Evolutionary conservation across 345 rosid genomes (phyloP).

Genomic region (Crucihimalaya himalaica): DNA sequence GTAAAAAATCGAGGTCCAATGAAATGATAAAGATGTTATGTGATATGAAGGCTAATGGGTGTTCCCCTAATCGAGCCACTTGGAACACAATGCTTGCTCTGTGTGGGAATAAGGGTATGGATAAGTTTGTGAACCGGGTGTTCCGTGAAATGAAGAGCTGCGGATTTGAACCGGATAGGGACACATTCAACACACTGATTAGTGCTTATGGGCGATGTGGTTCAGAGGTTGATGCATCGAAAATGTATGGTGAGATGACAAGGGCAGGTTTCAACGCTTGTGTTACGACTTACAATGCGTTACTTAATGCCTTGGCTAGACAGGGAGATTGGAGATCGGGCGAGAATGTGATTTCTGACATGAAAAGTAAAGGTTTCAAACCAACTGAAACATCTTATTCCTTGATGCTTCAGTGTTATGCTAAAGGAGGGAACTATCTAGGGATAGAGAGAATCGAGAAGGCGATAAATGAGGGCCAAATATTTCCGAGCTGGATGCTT

Average conservation of each 20-base stretch:
- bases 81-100: constrained; percentile 92
- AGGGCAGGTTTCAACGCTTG: constrained; percentile 79
- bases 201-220: constrained; percentile 84
- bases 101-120: constrained; percentile 75
- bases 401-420: constrained; percentile 68
- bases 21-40: constrained; percentile 73
- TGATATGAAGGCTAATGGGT: constrained; percentile 82
- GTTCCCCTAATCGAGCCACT: constrained; percentile 79
- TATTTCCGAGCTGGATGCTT: constrained; percentile 93
- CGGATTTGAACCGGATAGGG: constrained; percentile 87
- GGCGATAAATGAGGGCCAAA: constrained; percentile 59
- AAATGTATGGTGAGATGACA: constrained; percentile 73
- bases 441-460: constrained; percentile 75
- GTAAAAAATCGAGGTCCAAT: constrained; percentile 63
- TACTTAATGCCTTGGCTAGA: constrained; percentile 80
- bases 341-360: constrained; percentile 69
- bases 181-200: constrained; percentile 85
- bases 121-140: constrained; percentile 61
- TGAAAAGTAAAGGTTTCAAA: constrained; percentile 76
- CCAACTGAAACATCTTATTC: constrained; percentile 84
- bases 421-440: constrained; percentile 64
- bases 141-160: constrained; percentile 85
- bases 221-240: constrained; percentile 64
- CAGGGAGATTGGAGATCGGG: constrained; percentile 80
- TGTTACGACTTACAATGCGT: constrained; percentile 78